Base-by-base conservation (phyloP, 2,329 filamentous ascomycete species). In the Hypoxylon sp. region DNA sequence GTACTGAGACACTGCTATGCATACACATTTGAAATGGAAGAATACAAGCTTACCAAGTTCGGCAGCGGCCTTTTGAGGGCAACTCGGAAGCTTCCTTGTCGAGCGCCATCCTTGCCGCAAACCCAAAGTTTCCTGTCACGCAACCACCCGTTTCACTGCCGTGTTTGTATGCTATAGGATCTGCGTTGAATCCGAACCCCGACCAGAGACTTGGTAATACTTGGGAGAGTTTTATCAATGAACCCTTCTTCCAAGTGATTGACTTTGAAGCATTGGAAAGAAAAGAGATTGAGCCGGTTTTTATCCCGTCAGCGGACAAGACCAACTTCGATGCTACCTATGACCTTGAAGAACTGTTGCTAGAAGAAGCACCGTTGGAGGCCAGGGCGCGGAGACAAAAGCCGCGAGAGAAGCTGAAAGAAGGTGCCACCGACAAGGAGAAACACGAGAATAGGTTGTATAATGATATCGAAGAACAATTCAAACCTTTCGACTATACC, bases 311-410 rank as follows among this genome's bases (percentile, higher is more conserved):
- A 0, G 94, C 93, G 58, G 95, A 98, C 50, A 99, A 99, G 85
- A 98, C 95, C 3, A 99, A 99, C 76, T 99, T 99, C 70, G 95
- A 99, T 78, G 95, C 95, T 4, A 99, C 95, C 0, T 98, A 99
- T 75, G 95, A 99, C 77, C 81, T 99, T 52, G 95, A 99, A 75
- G 95, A 99, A 77, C 79, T 99, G 19, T 80, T 99, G 1, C 79
- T 99, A 46, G 95, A 99, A 78, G 95, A 99, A 76, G 95, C 95
- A 11, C 95, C 95, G 0, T 81, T 99, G 4, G 95, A 99, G 78
- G 95, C 95, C 57, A 86, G 95, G 73, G 93, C 95, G 52, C 87
- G 95, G 70, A 89, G 94, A 74, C 95, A 98, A 77, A 97, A 98
- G 78, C 95, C 95, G 1, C 86, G 95, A 66, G 94, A 97, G 68